Conservation (phyloP, 768 basidiomycete genomes). For the Lentinula sp. region DNA sequence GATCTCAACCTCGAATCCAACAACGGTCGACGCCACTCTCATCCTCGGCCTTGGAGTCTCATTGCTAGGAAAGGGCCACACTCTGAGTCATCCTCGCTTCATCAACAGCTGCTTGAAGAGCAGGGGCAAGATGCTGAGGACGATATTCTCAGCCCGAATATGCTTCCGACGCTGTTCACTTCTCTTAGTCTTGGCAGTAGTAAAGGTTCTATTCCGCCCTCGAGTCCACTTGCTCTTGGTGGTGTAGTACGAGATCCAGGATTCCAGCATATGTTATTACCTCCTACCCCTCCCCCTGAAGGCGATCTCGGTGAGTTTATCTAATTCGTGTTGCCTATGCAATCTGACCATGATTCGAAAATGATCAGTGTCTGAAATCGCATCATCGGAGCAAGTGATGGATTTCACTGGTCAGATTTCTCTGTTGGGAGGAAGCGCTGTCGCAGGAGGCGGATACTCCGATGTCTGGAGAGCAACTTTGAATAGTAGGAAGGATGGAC, state of each 20-base stretch:
- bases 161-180: conserved; percentile 29
- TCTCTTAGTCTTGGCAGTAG: neutral
- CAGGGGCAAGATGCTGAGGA: conserved; percentile 12
- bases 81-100: conserved; percentile 30
- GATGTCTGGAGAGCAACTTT: conserved; percentile 36
- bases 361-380: neutral
- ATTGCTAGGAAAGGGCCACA: conserved; percentile 29
- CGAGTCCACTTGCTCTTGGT: neutral
- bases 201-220: conserved; percentile 1
- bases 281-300: conserved; percentile 2
- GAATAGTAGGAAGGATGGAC: conserved; percentile 19
- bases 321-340: neutral
- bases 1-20: neutral
- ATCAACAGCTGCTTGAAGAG: conserved; percentile 18
- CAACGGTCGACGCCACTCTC: conserved; percentile 15
- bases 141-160: conserved; percentile 24
- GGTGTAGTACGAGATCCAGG: neutral
- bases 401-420: conserved; percentile 14
- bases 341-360: neutral
- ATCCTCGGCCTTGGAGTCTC: conserved; percentile 31
- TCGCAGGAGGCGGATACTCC: conserved; percentile 36
- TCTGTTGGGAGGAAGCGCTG: conserved; percentile 13
- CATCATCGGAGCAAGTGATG: neutral
- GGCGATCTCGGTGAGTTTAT: neutral
- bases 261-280: neutral